phyloP scores from a whole-genome alignment of 495 filamentous ascomycete genomes.

The Lentithecium fluviatile region DNA sequence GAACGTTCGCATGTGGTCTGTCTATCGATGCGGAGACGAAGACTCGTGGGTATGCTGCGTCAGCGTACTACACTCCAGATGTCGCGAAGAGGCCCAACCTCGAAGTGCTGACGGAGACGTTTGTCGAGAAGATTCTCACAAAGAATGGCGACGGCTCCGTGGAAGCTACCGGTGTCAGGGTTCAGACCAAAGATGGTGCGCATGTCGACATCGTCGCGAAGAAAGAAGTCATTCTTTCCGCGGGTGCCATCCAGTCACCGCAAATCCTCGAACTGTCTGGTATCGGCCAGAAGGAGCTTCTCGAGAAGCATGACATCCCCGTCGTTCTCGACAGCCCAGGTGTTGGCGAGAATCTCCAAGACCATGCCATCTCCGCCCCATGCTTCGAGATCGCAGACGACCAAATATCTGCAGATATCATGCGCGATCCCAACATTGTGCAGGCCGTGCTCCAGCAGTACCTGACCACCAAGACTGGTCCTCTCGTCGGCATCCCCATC shows the following conservation, averaged over 20 bases:
- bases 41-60: slow-evolving; percentile 5
- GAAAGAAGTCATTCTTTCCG: slow-evolving; percentile 28
- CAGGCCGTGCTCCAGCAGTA: slow-evolving; percentile 1
- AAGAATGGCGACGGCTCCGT: not conserved
- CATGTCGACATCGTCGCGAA: not conserved
- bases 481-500: no score
- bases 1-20: not conserved
- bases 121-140: slow-evolving; percentile 3
- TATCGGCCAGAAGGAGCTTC: slow-evolving; percentile 20
- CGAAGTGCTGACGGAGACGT: not conserved
- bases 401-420: slow-evolving; percentile 1
- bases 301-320: slow-evolving; percentile 5
- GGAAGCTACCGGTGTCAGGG: not conserved
- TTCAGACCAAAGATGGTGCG: not conserved
- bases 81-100: not conserved
- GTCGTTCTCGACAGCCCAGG: slow-evolving; percentile 3
- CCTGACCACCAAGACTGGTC: not conserved
- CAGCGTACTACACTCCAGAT: slow-evolving; percentile 12
- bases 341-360: slow-evolving; percentile 33
- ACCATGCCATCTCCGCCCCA: slow-evolving; percentile 19
- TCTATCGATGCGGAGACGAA: slow-evolving; percentile 9
- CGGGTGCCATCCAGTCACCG: slow-evolving; percentile 16
- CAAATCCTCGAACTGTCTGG: slow-evolving; percentile 29
- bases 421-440: slow-evolving; percentile 3
- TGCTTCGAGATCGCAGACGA: slow-evolving; percentile 18